Evolutionary conservation across 2,329 filamentous ascomycete species (phyloP).

Genomic region (Capronia americana): DNA sequence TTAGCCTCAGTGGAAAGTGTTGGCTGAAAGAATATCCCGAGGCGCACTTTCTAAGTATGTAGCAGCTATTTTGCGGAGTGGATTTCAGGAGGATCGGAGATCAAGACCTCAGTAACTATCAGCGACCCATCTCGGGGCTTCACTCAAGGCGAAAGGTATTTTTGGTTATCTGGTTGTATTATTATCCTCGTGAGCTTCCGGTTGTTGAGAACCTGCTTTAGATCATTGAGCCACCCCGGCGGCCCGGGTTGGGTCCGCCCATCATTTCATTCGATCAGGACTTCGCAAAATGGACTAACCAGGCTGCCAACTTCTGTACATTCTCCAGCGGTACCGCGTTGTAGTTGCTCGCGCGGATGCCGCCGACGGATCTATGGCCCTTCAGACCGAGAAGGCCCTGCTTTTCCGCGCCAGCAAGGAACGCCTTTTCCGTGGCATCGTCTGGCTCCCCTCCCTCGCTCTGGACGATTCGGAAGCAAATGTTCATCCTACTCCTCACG

Average conservation of each 20-base stretch:
- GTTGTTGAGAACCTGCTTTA: background rate
- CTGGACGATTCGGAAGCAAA: conserved; percentile 80
- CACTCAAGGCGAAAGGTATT: background rate
- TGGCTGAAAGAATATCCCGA: background rate
- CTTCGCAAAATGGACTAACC: conserved; percentile 58
- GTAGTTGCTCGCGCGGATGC: conserved; percentile 87
- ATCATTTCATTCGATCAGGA: conserved; percentile 6
- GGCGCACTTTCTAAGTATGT: background rate
- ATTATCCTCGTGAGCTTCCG: background rate
- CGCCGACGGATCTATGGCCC: conserved; percentile 85
- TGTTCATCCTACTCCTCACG: conserved; percentile 88
- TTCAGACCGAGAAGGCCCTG: conserved; percentile 79
- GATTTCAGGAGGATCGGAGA: background rate
- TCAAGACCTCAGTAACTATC: background rate
- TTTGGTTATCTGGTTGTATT: background rate
- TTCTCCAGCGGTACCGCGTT: conserved; percentile 72
- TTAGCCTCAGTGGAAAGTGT: background rate
- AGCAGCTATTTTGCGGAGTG: no score
- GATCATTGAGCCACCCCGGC: background rate
- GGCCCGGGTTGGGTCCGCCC: background rate
- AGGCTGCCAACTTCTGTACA: conserved; percentile 52
- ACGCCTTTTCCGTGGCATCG: conserved; percentile 71
- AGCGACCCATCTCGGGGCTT: background rate
- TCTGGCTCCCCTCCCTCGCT: conserved; percentile 46
- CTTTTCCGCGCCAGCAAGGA: conserved; percentile 74